These are phyloP conservation scores for Brassica nigra DNA, from an alignment of 345 rosid species.

Conservation along the genomic window DNA sequence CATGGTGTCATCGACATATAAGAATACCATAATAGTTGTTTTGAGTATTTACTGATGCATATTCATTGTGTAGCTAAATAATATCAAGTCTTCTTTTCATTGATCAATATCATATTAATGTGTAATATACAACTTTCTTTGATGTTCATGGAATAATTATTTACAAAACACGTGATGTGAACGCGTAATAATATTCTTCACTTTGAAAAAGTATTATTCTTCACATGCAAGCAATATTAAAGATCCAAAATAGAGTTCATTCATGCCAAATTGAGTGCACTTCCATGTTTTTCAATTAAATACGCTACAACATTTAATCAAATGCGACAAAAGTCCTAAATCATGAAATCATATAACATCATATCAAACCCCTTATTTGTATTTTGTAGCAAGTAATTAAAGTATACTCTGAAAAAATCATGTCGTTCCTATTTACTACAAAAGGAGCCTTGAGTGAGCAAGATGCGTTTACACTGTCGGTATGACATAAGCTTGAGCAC, in stretches of 20 bases:
- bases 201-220: not conserved
- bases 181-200: conserved; percentile 26
- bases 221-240: conserved; percentile 12
- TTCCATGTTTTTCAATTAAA: not conserved
- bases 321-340: conserved; percentile 5
- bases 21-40: not conserved
- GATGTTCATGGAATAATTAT: conserved; percentile 15
- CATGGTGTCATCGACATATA: not conserved
- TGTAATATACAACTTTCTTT: not conserved
- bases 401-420: not conserved
- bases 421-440: not conserved
- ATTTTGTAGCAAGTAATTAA: not conserved
- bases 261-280: not conserved
- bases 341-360: too few relatives aligned
- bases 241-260: not conserved
- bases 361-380: too few relatives aligned
- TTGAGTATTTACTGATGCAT: not conserved
- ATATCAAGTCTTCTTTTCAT: not conserved
- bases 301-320: not conserved
- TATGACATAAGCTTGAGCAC: conserved; percentile 32
- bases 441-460: conserved; percentile 9
- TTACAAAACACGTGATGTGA: conserved; percentile 30
- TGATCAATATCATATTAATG: not conserved
- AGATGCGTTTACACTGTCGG: conserved; percentile 33
- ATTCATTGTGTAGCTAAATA: not conserved